phyloP scores from a whole-genome alignment of 2,329 filamentous ascomycete genomes.

The Ophiostoma triangulosporum region DNA sequence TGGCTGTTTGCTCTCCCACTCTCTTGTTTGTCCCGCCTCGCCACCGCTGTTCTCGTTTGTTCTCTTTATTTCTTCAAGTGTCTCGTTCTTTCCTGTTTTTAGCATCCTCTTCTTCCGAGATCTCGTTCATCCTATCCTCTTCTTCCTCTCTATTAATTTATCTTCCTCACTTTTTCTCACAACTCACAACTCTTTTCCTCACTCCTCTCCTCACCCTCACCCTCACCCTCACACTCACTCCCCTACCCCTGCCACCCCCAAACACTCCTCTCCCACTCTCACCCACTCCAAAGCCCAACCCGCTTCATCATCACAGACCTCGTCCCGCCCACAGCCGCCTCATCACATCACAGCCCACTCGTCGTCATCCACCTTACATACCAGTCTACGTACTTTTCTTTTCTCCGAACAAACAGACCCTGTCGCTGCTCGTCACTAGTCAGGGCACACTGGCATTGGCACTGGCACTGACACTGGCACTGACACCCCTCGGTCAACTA shows the following conservation, averaged over 20 bases:
- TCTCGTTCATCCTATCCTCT: constrained; percentile 10
- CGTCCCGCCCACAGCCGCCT: background rate
- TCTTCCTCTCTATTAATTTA: background rate
- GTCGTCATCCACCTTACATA: background rate
- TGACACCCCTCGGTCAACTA: too few relatives aligned
- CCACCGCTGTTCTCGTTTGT: background rate
- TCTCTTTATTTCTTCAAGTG: background rate
- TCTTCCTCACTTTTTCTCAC: background rate
- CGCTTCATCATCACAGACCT: background rate
- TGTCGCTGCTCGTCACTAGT: background rate
- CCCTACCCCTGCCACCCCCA: background rate
- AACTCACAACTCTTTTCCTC: background rate
- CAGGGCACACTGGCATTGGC: too few relatives aligned
- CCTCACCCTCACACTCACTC: too few relatives aligned
- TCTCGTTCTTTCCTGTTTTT: background rate
- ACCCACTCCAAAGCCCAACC: background rate
- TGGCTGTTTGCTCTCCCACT: background rate
- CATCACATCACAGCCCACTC: background rate
- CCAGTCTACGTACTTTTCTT: background rate
- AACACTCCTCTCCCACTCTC: background rate
- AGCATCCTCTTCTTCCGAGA: constrained; percentile 2
- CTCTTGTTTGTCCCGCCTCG: background rate
- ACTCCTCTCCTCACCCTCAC: background rate
- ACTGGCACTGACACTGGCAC: too few relatives aligned
- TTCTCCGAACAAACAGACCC: background rate